Evolutionary conservation across 164 flowering plant genomes (phyloP), one percentile per base, ranked within the genome.

Genomic region (Amborella trichopoda): DNA sequence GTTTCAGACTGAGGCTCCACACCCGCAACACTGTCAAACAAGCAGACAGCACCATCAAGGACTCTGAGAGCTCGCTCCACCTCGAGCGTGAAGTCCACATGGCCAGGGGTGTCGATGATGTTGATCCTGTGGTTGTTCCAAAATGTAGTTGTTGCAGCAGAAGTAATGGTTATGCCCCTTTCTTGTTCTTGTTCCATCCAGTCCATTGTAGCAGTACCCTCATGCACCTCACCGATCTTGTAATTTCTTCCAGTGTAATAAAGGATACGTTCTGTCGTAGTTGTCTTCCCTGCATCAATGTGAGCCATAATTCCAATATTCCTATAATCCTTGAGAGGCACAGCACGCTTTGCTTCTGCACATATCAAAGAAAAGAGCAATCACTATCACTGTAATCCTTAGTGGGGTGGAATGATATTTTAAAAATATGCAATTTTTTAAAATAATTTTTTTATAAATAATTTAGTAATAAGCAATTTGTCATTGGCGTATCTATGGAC

Each of bases 131-230:
- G 91, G 6, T 77, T 73, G 65, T 91, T 55, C 99, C 99, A 91
- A 63, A 65, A 76, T 6, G 96, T 70, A 30, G 96, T 87, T 9
- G 99, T 91, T 32, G 96, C 95, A 48, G 99, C 96, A 47, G 96
- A 91, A 17, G 96, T 87, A 16, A 91, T 91, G 26, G 96, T 91
- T 32, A 91, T 91, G 54, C 96, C 99, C 64, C 95, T 76, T 70
- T 91, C 99, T 61, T 84, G 88, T 54, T 91, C 96, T 56, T 87
- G 99, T 51, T 82, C 99, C 99, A 93, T 84, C 96, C 96, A 84
- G 61, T 88, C 96, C 99, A 93, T 93, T 27, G 96, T 93, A 34
- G 96, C 96, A 8, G 95, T 83, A 53, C 95, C 96, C 52, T 82
- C 96, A 50, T 91, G 99, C 18, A 93, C 96, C 62, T 93, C 96